Evolutionary conservation across 148 eudicot genomes (phyloP).

Genomic region (Rhododendron molle): DNA sequence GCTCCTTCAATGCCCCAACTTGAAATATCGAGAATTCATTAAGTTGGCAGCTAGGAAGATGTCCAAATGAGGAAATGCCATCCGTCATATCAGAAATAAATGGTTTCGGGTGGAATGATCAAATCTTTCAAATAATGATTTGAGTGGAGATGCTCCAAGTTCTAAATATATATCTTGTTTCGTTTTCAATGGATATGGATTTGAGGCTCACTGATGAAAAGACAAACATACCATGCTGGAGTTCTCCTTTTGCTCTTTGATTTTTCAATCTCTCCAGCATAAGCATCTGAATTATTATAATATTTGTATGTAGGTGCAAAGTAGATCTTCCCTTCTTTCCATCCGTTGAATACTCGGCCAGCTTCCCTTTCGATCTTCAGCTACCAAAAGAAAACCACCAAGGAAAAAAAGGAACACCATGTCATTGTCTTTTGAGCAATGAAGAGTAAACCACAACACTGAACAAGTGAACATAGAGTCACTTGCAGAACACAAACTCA

Average conservation of each 20-base stretch:
- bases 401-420: neutral
- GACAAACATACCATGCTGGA: constrained; percentile 58
- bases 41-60: neutral
- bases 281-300: constrained; percentile 51
- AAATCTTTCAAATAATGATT: neutral
- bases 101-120: neutral
- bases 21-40: neutral
- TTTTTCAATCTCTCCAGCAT: constrained; percentile 45
- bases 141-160: neutral
- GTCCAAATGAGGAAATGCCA: neutral
- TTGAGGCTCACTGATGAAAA: neutral
- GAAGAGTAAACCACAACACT: neutral
- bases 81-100: neutral
- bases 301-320: constrained; percentile 75
- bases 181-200: neutral
- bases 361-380: constrained; percentile 62
- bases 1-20: neutral
- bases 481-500: neutral
- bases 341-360: constrained; percentile 64
- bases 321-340: constrained; percentile 64
- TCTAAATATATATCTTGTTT: neutral
- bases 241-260: constrained; percentile 63
- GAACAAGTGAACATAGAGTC: neutral
- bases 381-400: constrained; percentile 14
- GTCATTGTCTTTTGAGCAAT: neutral